These are phyloP conservation scores for Carallia brachiata DNA, from an alignment of 345 rosid species.

Conservation along the genomic window DNA sequence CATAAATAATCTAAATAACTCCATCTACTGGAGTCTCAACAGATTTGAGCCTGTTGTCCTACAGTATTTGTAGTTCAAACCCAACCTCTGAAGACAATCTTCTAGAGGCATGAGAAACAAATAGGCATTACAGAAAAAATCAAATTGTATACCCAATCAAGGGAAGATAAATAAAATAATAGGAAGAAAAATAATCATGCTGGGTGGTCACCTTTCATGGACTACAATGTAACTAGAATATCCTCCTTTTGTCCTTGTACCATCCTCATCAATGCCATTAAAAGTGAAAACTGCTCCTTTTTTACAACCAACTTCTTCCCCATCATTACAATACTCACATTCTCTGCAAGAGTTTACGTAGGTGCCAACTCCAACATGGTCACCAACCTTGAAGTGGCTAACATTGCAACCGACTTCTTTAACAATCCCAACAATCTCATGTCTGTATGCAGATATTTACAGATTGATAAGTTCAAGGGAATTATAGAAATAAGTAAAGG, in stretches of 20 bases:
- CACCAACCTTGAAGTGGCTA: conserved; percentile 60
- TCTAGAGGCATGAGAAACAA: not conserved
- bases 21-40: too few relatives aligned
- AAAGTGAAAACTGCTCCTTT: conserved; percentile 59
- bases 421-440: conserved; percentile 85
- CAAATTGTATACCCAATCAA: not conserved
- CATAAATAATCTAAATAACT: too few relatives aligned
- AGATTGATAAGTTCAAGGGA: conserved; percentile 12
- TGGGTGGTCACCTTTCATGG: conserved; percentile 54
- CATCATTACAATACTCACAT: conserved; percentile 64
- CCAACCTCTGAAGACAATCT: too few relatives aligned
- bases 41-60: too few relatives aligned
- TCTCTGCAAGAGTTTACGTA: conserved; percentile 78
- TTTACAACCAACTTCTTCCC: conserved; percentile 52
- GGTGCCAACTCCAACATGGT: conserved; percentile 89
- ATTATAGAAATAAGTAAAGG: not conserved
- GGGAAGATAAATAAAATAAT: not conserved
- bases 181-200: not conserved
- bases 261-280: conserved; percentile 68
- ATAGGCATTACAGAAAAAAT: not conserved
- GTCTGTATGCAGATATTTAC: conserved; percentile 40
- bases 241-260: conserved; percentile 80
- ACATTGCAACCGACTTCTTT: conserved; percentile 79
- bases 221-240: conserved; percentile 73
- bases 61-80: too few relatives aligned